These are phyloP conservation scores for Leucoagaricus sp. DNA, from an alignment of 1,284 basidiomycete species.

Conservation along the genomic window DNA sequence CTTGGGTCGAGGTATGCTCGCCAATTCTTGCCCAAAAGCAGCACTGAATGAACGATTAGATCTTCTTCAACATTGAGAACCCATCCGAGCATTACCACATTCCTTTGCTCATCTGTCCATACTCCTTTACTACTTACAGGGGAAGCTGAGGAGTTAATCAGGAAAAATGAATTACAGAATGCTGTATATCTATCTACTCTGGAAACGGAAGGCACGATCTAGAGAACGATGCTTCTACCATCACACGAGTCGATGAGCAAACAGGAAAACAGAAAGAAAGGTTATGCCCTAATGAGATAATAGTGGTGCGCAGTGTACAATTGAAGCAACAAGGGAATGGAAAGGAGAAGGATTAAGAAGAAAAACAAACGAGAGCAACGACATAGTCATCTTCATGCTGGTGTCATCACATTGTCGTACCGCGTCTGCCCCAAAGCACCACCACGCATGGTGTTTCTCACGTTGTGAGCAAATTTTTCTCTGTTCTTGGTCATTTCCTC, in stretches of 20 bases:
- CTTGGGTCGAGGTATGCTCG: constrained; percentile 76
- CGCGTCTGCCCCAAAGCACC: constrained; percentile 71
- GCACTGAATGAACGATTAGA: constrained; percentile 45
- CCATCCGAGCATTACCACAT: constrained; percentile 87
- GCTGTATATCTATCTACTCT: constrained; percentile 14
- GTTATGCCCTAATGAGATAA: constrained; percentile 15
- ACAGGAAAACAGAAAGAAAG: background rate
- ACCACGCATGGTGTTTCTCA: constrained; percentile 84
- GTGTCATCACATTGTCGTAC: constrained; percentile 74
- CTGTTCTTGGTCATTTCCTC: constrained; percentile 87
- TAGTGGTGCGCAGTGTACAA: constrained; percentile 30
- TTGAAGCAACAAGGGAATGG: constrained; percentile 22
- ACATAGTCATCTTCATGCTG: constrained; percentile 32
- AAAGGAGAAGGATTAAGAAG: constrained; percentile 12
- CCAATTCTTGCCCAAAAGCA: background rate
- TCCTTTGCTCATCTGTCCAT: constrained; percentile 89
- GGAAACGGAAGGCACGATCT: constrained; percentile 18
- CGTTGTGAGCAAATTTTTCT: constrained; percentile 79
- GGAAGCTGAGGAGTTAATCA: constrained; percentile 58
- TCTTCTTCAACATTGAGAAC: constrained; percentile 71
- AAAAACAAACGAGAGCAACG: constrained; percentile 15
- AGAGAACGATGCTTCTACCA: constrained; percentile 27
- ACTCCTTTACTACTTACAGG: constrained; percentile 90
- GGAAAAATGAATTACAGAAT: constrained; percentile 14
- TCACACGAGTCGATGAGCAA: constrained; percentile 14